Evolutionary conservation across 83 land plant genomes (phyloP), one percentile per base, ranked within the genome.

Genomic region (Picea mariana): DNA sequence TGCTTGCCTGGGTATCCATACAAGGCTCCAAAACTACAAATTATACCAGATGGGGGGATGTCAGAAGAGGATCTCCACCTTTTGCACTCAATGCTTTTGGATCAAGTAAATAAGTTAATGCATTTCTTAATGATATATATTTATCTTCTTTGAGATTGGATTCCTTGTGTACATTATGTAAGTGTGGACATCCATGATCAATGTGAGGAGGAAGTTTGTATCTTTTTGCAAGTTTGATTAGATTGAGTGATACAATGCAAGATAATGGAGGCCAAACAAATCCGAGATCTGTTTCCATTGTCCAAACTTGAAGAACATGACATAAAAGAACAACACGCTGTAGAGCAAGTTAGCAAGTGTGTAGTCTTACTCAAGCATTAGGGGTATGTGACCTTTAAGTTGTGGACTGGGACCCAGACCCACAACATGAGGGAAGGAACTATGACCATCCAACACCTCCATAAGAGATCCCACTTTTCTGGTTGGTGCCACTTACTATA

Each of bases 1-100:
- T 97, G 89, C 84, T 82, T 93, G 55, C 92, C 93, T 62, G 99
- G 97, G 20, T 97, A 97, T 85, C 99, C 97, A 68, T 87, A 89
- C 81, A 97, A 90, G 87, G 90, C 89, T 31, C 97, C 99, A 62
- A 97, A 95, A 84, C 61, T 97, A 73, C 93, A 87, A 68, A 89
- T 97, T 62, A 79, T 79, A 47, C 87, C 97, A 81, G 90, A 88
- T 81, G 84, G 85, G 81, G 97, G 92, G 49, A 81, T 94, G 62
- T 85, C 94, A 67, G 78, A 84, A 67, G 86, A 85, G 49, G 94
- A 95, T 73, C 82, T 90, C 63, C 91, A 90, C 20, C 82, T 79
- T 12, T 93, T 97, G 38, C 86, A 90, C 24, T 87, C 94, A 79
- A 79, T 97, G 66, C 93, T 97, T 80, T 63, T 88, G 59, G 99